Percentiles rank a stretch among this genome's conserved stretches.
These are phyloP conservation scores for Annulohypoxylon bovei DNA, from an alignment of 495 filamentous ascomycete species.

Conservation along the genomic window DNA sequence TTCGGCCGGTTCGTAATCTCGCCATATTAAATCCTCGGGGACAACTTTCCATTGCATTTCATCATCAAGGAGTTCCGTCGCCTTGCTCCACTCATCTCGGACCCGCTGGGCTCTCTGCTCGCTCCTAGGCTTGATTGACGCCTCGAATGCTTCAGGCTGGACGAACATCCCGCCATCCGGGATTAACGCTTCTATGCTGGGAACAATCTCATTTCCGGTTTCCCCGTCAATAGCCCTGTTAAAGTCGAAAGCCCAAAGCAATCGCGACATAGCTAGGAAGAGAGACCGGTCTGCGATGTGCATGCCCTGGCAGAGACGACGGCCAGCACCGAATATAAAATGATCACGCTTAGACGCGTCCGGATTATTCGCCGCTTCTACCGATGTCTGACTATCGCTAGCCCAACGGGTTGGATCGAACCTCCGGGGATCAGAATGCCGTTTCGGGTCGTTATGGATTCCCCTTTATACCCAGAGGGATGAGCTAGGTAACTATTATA, in stretches of 20 bases:
- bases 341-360: slow-evolving; percentile 52
- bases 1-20: slow-evolving; percentile 35
- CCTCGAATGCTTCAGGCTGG: slow-evolving; percentile 16
- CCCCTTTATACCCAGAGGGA: slow-evolving; percentile 40
- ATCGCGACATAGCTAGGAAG: slow-evolving; percentile 56
- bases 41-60: slow-evolving; percentile 42
- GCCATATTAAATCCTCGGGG: slow-evolving; percentile 35
- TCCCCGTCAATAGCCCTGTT: slow-evolving; percentile 38
- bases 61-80: slow-evolving; percentile 35
- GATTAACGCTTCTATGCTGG: slow-evolving; percentile 16
- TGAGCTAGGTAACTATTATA: slow-evolving; percentile 12
- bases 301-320: slow-evolving; percentile 66
- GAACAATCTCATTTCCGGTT: slow-evolving; percentile 17
- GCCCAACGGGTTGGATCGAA: slow-evolving; percentile 63
- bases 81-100: slow-evolving; percentile 44
- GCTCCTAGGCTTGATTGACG: slow-evolving; percentile 13
- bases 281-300: slow-evolving; percentile 63
- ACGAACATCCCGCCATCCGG: slow-evolving; percentile 17
- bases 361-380: slow-evolving; percentile 47
- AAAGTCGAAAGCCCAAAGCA: slow-evolving; percentile 62
- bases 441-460: slow-evolving; percentile 53
- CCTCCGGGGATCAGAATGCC: slow-evolving; percentile 53
- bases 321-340: slow-evolving; percentile 64
- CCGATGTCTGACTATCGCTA: slow-evolving; percentile 38
- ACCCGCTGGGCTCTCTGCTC: slow-evolving; percentile 21